Evolutionary conservation across 371 early-diverging fungal species (phyloP).

Genomic region (Coemansia sp.): DNA sequence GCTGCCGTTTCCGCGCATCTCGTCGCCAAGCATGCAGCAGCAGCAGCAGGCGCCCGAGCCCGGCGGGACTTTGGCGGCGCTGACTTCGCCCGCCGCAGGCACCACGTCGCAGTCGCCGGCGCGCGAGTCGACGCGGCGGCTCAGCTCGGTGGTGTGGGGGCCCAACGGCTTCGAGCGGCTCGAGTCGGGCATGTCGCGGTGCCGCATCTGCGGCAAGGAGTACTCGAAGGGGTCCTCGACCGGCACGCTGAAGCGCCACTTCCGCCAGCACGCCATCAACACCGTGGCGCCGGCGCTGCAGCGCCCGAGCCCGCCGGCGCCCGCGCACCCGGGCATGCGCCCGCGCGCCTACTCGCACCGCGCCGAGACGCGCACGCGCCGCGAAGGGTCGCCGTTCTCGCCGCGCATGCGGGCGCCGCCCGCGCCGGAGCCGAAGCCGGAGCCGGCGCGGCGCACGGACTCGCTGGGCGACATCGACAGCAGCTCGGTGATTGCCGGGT

Average conservation of each 20-base stretch:
- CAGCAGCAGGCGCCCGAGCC: slow-evolving; percentile 3
- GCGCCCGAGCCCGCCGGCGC: slow-evolving; percentile 37
- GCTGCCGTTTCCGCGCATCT: slow-evolving; percentile 46
- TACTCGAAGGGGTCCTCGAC: slow-evolving; percentile 50
- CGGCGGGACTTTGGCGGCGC: background rate
- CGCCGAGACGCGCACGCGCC: slow-evolving; percentile 27
- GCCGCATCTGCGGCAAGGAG: slow-evolving; percentile 46
- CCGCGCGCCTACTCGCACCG: slow-evolving; percentile 49
- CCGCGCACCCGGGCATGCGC: slow-evolving; percentile 16
- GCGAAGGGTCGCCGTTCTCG: slow-evolving; percentile 38
- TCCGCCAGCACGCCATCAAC: slow-evolving; percentile 47
- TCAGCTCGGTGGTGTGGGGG: slow-evolving; percentile 51
- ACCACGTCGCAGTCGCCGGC: slow-evolving; percentile 44
- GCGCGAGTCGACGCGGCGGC: slow-evolving; percentile 49
- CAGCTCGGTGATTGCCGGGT: slow-evolving; percentile 46
- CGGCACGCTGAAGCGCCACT: slow-evolving; percentile 50
- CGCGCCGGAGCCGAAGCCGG: background rate
- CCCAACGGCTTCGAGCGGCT: slow-evolving; percentile 49
- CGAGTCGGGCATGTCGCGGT: slow-evolving; percentile 49
- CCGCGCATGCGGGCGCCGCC: slow-evolving; percentile 11
- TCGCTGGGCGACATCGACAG: slow-evolving; percentile 28
- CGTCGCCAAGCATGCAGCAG: slow-evolving; percentile 38
- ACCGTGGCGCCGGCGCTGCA: slow-evolving; percentile 22
- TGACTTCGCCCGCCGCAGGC: slow-evolving; percentile 6
- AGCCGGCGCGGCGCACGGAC: slow-evolving; percentile 3